Evolutionary conservation across 1,139 yeast species (phyloP).

Genomic region (Hyphopichia wangnamkhiaoensis): DNA sequence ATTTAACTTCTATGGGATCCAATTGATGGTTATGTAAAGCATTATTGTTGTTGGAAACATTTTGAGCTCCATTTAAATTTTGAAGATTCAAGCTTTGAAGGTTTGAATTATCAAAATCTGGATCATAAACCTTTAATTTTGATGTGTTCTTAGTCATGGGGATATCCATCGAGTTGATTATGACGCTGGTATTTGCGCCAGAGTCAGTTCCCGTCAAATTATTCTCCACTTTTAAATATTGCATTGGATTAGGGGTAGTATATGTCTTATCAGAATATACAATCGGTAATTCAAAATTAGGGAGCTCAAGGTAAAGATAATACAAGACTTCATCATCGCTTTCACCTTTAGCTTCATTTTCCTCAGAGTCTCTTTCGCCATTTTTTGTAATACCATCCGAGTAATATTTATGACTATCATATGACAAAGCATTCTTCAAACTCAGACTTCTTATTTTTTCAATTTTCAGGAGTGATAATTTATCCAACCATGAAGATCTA

Average conservation of each 20-base stretch:
- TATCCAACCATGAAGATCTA: constrained; percentile 75
- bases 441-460: constrained; percentile 32
- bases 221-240: constrained; percentile 7
- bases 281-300: constrained; percentile 77
- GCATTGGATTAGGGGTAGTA: constrained; percentile 14
- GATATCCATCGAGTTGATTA: constrained; percentile 39
- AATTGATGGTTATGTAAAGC: constrained; percentile 16
- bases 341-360: constrained; percentile 21
- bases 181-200: constrained; percentile 22
- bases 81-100: constrained; percentile 2
- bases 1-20: constrained; percentile 88
- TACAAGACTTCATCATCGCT: constrained; percentile 30
- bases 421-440: constrained; percentile 4
- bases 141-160: constrained; percentile 20
- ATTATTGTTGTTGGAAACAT: constrained; percentile 4
- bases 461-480: constrained; percentile 59
- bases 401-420: constrained; percentile 1
- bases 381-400: neutral
- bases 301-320: constrained; percentile 65
- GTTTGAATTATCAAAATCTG: constrained; percentile 32
- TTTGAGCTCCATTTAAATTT: constrained; percentile 7
- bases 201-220: constrained; percentile 6
- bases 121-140: constrained; percentile 34
- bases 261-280: constrained; percentile 65
- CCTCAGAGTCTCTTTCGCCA: constrained; percentile 9